phyloP scores from a whole-genome alignment of 1,139 yeast genomes.

The Scheffersomyces segobiensis region DNA sequence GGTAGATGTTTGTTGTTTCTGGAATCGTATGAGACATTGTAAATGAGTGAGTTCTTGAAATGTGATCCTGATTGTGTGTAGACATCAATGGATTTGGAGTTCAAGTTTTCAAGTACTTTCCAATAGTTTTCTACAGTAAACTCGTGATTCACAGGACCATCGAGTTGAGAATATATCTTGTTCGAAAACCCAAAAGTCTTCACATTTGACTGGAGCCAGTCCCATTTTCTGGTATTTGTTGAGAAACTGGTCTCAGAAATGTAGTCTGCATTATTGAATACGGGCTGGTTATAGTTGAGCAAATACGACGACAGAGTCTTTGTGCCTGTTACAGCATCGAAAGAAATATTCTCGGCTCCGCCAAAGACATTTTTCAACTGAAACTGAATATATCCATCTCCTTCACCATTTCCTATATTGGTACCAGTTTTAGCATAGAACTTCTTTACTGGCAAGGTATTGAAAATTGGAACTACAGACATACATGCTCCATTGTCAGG shows the following conservation, averaged over 20 bases:
- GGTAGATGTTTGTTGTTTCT: conserved; percentile 61
- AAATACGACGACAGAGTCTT: conserved; percentile 76
- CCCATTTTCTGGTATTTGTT: conserved; percentile 62
- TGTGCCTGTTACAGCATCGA: conserved; percentile 81
- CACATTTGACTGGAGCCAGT: conserved; percentile 68
- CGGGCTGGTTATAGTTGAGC: conserved; percentile 63
- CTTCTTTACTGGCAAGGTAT: conserved; percentile 59
- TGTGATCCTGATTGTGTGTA: conserved; percentile 57
- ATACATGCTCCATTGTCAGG: conserved; percentile 22
- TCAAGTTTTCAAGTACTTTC: conserved; percentile 55
- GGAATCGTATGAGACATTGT: conserved; percentile 54
- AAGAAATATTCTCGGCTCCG: conserved; percentile 76
- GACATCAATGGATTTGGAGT: conserved; percentile 35
- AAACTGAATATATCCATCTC: conserved; percentile 83
- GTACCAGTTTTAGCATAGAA: conserved; percentile 90
- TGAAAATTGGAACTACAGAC: conserved; percentile 56
- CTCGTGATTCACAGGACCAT: conserved; percentile 48
- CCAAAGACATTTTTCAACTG: conserved; percentile 80
- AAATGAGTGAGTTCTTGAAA: conserved; percentile 57
- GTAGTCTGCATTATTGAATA: conserved; percentile 52
- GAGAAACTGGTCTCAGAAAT: conserved; percentile 56
- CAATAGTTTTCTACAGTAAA: conserved; percentile 63
- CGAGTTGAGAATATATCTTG: conserved; percentile 42
- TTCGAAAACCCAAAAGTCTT: conserved; percentile 57
- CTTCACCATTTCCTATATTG: conserved; percentile 92